These are phyloP conservation scores for Crithidia thermophila DNA, from an alignment of 208 protist genomes.

Conservation along the genomic window DNA sequence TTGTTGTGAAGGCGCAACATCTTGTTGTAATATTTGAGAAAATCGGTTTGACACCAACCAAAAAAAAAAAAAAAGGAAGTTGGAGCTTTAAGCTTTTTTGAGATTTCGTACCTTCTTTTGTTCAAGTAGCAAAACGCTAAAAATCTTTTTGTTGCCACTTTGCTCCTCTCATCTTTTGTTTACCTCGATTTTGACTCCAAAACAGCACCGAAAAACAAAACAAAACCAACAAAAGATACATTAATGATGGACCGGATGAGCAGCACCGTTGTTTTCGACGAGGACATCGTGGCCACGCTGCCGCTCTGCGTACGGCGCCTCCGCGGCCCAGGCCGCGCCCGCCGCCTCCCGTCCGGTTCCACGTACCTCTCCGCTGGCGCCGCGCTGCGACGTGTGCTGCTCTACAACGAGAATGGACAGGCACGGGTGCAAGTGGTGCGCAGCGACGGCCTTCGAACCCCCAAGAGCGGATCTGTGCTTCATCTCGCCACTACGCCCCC, in stretches of 20 bases:
- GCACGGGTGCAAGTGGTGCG: constrained; percentile 33
- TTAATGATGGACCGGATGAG: not conserved
- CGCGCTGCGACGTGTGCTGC: constrained; percentile 29
- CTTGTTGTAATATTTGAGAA: no score
- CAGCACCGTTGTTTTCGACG: not conserved
- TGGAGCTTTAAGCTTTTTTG: not conserved
- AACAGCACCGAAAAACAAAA: not conserved
- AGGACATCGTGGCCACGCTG: constrained; percentile 4
- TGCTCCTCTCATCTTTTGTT: no score
- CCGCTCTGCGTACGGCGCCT: constrained; percentile 25
- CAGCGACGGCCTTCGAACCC: not conserved
- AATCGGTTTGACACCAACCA: constrained; percentile 9
- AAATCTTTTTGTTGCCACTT: not conserved
- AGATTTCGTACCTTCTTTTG: not conserved
- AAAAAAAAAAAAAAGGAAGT: constrained; percentile 1
- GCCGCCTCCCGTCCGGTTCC: constrained; percentile 44
- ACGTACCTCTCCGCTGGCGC: constrained; percentile 54
- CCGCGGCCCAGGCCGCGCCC: constrained; percentile 51
- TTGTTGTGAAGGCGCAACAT: no score
- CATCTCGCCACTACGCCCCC: no score
- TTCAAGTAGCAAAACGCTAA: constrained; percentile 1
- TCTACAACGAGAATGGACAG: constrained; percentile 32
- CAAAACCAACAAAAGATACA: not conserved
- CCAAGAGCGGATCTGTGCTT: no score
- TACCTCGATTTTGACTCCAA: no score